Percentiles rank a stretch among this genome's conserved stretches.
phyloP scores from a whole-genome alignment of 1,139 yeast species.

The Lodderomyces metapsilosis region DNA sequence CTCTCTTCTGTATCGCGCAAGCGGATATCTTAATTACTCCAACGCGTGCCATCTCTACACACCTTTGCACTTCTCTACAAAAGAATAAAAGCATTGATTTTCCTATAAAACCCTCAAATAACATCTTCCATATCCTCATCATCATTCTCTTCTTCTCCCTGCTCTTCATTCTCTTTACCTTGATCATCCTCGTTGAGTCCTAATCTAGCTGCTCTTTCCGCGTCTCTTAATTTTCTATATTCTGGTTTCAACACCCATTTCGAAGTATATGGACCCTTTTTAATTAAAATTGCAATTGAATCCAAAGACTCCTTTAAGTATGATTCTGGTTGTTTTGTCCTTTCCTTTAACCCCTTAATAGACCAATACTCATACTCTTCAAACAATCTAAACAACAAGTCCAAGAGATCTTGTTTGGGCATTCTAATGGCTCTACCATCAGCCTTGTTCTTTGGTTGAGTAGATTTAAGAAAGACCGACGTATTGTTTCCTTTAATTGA shows the following conservation, averaged over 20 bases:
- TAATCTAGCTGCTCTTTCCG: conserved; percentile 65
- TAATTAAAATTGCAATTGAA: conserved; percentile 82
- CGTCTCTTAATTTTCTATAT: conserved; percentile 77
- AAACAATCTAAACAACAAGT: conserved; percentile 80
- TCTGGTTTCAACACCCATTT: conserved; percentile 90
- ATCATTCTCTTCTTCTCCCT: conserved; percentile 40
- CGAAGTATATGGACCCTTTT: conserved; percentile 94
- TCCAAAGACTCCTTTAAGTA: conserved; percentile 90
- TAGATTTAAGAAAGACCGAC: conserved; percentile 54
- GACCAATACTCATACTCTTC: conserved; percentile 98
- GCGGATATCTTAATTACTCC: too few species aligned
- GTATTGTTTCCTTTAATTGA: conserved; percentile 69
- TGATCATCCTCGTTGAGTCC: conserved; percentile 38
- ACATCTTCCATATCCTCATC: conserved; percentile 39
- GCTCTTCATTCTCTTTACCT: conserved; percentile 43
- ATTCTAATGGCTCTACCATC: conserved; percentile 92
- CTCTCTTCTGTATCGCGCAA: too few species aligned
- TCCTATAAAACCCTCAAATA: too few species aligned
- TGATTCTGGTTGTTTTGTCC: conserved; percentile 94
- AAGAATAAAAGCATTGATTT: too few species aligned
- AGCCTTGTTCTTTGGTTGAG: conserved; percentile 30
- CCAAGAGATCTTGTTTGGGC: conserved; percentile 90
- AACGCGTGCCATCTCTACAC: too few species aligned
- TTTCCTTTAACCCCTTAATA: conserved; percentile 87
- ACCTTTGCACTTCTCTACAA: too few species aligned